phyloP scores from a whole-genome alignment of 495 filamentous ascomycete species.

The Lentithecium fluviatile region DNA sequence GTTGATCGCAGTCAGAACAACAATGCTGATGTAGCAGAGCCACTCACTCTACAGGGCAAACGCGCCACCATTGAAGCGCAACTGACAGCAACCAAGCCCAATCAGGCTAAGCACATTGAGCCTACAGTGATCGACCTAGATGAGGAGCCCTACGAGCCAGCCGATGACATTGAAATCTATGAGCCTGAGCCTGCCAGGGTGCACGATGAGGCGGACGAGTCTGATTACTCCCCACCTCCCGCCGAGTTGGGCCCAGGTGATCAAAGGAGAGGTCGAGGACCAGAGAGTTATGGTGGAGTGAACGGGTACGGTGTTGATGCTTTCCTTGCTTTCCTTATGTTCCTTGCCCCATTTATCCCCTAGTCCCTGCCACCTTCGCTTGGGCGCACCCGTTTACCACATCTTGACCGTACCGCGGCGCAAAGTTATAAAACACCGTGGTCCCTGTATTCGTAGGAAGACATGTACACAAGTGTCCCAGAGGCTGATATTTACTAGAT shows the following conservation, averaged over 20 bases:
- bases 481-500: slow-evolving; percentile 6
- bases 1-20: slow-evolving; percentile 32
- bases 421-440: not conserved
- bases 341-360: not conserved
- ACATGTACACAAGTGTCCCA: too few species aligned
- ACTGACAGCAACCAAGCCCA: slow-evolving; percentile 16
- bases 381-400: not conserved
- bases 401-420: not conserved
- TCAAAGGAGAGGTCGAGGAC: slow-evolving; percentile 5
- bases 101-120: not conserved
- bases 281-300: slow-evolving; percentile 3
- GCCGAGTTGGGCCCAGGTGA: slow-evolving; percentile 10
- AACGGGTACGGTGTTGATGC: slow-evolving; percentile 27
- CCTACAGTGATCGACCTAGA: slow-evolving; percentile 24
- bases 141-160: slow-evolving; percentile 36
- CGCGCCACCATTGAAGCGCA: slow-evolving; percentile 12
- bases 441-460: too few species aligned
- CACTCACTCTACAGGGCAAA: slow-evolving; percentile 18
- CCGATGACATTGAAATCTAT: slow-evolving; percentile 34
- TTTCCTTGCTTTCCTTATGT: not conserved
- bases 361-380: not conserved
- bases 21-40: slow-evolving; percentile 21
- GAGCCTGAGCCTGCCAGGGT: slow-evolving; percentile 17
- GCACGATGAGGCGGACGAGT: slow-evolving; percentile 32
- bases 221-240: slow-evolving; percentile 37